Conservation (phyloP, 2,329 filamentous ascomycete species). For the Westerdykella aurantiaca region DNA sequence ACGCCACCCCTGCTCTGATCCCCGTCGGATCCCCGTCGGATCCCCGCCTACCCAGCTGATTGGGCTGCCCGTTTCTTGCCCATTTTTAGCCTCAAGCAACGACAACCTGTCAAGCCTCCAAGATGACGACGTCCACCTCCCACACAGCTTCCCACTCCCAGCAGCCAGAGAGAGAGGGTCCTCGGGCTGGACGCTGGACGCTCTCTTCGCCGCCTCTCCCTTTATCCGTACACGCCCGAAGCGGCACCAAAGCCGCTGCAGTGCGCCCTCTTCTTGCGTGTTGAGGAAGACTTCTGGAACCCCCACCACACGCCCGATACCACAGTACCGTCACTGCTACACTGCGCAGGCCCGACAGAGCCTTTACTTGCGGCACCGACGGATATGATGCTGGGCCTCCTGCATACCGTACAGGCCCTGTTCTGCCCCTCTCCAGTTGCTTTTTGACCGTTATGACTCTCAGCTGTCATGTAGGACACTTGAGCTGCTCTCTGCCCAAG, state of each 20-base stretch:
- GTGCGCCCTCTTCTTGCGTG: constrained; percentile 25
- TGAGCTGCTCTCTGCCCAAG: not conserved
- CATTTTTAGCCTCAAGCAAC: constrained; percentile 35
- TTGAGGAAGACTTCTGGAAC: constrained; percentile 33
- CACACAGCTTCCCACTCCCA: constrained; percentile 21
- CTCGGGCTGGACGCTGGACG: constrained; percentile 11
- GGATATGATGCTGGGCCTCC: constrained; percentile 5
- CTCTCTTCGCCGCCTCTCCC: constrained; percentile 12
- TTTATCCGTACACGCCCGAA: constrained; percentile 22
- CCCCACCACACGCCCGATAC: constrained; percentile 8
- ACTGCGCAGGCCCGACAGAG: constrained; percentile 18
- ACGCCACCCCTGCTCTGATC: constrained; percentile 23
- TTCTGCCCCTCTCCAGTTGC: constrained; percentile 16
- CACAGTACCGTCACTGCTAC: constrained; percentile 16
- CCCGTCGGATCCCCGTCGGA: constrained; percentile 27
- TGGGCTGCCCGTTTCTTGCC: constrained; percentile 27
- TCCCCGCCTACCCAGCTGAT: constrained; percentile 30
- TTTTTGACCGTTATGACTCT: constrained; percentile 20
- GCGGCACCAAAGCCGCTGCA: constrained; percentile 29
- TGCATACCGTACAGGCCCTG: constrained; percentile 13
- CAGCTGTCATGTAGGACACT: constrained; percentile 23
- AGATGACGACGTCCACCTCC: constrained; percentile 21
- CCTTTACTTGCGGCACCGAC: constrained; percentile 13
- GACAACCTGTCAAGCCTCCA: constrained; percentile 35
- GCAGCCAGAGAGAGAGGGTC: constrained; percentile 13